Percentiles rank a stretch among this genome's conserved stretches.
These are phyloP conservation scores for Colletotrichum sp. DNA, from an alignment of 2,329 filamentous ascomycete species.

Conservation along the genomic window DNA sequence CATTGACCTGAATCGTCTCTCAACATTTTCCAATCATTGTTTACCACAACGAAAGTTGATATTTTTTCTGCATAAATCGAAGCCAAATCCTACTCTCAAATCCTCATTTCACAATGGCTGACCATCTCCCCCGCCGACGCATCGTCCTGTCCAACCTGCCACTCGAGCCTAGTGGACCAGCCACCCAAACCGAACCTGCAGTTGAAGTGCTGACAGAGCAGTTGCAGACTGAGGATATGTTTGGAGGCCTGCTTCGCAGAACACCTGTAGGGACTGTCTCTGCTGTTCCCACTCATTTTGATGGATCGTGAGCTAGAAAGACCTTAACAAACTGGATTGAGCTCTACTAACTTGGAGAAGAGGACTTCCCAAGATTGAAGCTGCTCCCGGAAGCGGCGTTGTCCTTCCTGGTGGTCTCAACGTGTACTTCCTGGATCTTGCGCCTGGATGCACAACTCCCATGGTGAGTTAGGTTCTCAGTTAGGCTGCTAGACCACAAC, in stretches of 20 bases:
- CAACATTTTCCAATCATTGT: fast-evolving
- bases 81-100: background rate
- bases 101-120: background rate
- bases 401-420: background rate
- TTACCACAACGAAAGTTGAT: background rate
- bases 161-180: background rate
- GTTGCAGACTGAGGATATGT: background rate
- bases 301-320: background rate
- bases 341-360: background rate
- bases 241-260: background rate
- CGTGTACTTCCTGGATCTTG: background rate
- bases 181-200: background rate
- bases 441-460: background rate
- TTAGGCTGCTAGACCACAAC: background rate
- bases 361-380: background rate
- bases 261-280: constrained; percentile 38
- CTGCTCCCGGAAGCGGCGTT: background rate
- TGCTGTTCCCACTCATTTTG: background rate
- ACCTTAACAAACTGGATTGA: background rate
- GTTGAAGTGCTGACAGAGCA: background rate
- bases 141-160: background rate
- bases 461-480: background rate
- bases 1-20: background rate
- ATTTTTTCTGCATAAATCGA: background rate
- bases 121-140: background rate